These are phyloP conservation scores for Mycena rebaudengoi DNA, from an alignment of 768 basidiomycete species.

Conservation along the genomic window DNA sequence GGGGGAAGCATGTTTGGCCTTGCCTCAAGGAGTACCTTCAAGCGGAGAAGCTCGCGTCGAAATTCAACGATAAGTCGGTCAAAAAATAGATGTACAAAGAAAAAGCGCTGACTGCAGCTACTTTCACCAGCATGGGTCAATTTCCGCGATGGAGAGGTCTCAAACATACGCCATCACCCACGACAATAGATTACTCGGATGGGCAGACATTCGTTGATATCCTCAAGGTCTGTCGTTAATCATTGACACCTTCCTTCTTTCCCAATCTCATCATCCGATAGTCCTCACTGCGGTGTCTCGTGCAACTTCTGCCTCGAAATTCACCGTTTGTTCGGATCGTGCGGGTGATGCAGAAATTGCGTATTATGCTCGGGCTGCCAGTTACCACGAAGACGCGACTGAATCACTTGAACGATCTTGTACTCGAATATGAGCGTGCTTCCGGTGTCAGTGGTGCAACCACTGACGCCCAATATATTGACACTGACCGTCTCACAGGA, in stretches of 20 bases:
- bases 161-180: not conserved
- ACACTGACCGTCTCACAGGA: too few species aligned
- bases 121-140: not conserved
- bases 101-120: too few species aligned
- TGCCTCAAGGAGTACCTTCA: not conserved
- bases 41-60: not conserved
- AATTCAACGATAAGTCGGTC: not conserved
- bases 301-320: not conserved
- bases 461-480: too few species aligned
- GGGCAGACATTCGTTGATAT: not conserved
- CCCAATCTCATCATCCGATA: too few species aligned
- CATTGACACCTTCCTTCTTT: too few species aligned
- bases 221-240: not conserved
- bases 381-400: not conserved
- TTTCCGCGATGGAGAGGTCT: not conserved
- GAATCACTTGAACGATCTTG: not conserved
- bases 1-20: constrained; percentile 1
- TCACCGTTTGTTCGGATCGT: not conserved
- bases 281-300: not conserved
- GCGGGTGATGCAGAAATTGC: not conserved
- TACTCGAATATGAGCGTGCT: not conserved
- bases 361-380: not conserved
- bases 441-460: not conserved
- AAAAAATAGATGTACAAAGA: too few species aligned
- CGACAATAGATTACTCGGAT: not conserved